Evolutionary conservation across 1,284 basidiomycete genomes (phyloP).

Genomic region (Phellinidium pouzarii): DNA sequence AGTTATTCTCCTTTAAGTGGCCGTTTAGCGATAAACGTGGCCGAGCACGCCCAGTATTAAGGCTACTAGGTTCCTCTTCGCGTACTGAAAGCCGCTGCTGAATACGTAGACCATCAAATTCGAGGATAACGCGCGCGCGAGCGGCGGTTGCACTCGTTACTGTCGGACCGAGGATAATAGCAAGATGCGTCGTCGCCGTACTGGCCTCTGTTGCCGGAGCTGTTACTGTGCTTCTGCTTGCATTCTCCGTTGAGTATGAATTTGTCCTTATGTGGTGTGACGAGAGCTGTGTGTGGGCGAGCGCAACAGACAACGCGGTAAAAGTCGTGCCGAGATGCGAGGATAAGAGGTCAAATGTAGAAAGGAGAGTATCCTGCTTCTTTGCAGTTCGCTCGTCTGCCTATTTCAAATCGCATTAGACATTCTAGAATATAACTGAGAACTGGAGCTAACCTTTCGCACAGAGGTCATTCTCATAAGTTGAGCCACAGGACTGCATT

Average conservation of each 20-base stretch:
- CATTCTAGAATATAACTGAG: not conserved
- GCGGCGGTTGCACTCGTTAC: constrained; percentile 28
- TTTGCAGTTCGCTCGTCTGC: constrained; percentile 43
- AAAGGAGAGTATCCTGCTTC: constrained; percentile 51
- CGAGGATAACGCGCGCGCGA: constrained; percentile 52
- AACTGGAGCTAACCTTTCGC: constrained; percentile 28
- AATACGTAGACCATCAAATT: constrained; percentile 45
- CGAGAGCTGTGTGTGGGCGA: constrained; percentile 30
- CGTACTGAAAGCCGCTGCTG: not conserved
- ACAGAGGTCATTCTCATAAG: constrained; percentile 43
- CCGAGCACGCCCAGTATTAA: not conserved
- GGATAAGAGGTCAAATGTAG: constrained; percentile 59
- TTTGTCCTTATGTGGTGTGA: constrained; percentile 15
- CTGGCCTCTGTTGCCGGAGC: not conserved
- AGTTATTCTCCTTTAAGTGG: constrained; percentile 8
- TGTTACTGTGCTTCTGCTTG: not conserved
- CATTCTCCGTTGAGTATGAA: no score
- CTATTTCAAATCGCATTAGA: constrained; percentile 21
- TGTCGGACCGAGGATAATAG: constrained; percentile 59
- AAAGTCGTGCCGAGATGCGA: constrained; percentile 71
- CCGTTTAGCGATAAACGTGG: not conserved
- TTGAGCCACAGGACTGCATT: constrained; percentile 53
- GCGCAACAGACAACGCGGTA: constrained; percentile 56
- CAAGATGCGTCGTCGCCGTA: constrained; percentile 39
- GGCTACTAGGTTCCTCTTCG: not conserved